Percentiles rank a stretch among this genome's conserved stretches.
Evolutionary conservation across 2,329 filamentous ascomycete species (phyloP).

Genomic region (Whalleya microplaca): DNA sequence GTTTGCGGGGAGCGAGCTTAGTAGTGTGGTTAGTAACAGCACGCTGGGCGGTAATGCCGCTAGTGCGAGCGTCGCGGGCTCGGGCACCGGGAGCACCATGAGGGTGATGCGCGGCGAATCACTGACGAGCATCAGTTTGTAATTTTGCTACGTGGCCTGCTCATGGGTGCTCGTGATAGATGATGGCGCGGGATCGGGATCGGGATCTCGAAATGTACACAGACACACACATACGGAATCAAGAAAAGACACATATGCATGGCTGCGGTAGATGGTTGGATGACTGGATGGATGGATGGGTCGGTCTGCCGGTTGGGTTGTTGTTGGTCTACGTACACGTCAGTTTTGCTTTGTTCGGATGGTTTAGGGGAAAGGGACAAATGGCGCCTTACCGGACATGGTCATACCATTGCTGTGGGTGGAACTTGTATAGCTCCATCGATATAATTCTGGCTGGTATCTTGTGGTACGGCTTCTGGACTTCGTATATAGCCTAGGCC

Average conservation of each 20-base stretch:
- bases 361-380: background rate
- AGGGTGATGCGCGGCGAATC: slow-evolving; percentile 30
- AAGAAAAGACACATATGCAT: background rate
- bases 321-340: background rate
- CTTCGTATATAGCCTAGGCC: too few relatives aligned
- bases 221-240: background rate
- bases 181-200: background rate
- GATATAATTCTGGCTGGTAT: background rate
- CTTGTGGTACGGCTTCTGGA: background rate
- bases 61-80: background rate
- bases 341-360: background rate
- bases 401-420: background rate
- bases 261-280: background rate
- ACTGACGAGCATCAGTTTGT: slow-evolving; percentile 9
- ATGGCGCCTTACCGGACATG: background rate
- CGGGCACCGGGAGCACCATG: slow-evolving; percentile 21
- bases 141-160: background rate
- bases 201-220: background rate
- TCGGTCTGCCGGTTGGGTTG: background rate
- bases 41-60: slow-evolving; percentile 1
- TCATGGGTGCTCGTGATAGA: background rate
- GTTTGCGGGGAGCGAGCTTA: slow-evolving; percentile 23
- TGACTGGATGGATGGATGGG: background rate
- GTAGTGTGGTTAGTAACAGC: background rate
- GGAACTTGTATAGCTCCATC: background rate